Evolutionary conservation across 2,329 filamentous ascomycete genomes (phyloP), one percentile per base, ranked within the genome.

Genomic region (Aspergillus brunneoviolaceus): DNA sequence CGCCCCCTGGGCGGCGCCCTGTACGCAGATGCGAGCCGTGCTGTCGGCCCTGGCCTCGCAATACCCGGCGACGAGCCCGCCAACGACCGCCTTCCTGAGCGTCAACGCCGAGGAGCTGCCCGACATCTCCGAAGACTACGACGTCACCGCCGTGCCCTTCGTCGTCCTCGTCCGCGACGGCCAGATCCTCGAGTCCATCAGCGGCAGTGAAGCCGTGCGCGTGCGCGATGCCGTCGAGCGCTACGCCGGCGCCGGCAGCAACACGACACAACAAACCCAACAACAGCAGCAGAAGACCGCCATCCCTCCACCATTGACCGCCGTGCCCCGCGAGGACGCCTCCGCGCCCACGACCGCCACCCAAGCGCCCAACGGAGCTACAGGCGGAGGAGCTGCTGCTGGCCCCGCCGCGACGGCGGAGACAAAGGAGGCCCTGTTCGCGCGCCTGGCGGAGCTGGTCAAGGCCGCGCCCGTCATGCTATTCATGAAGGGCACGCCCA

Each of bases 381-480:
- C 67, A 5, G 62, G 70, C 3, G 63, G 60, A 4, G 64, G 23
- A 23, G 23, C 23, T 23, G 23, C 72, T 2, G 60, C 66, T 12
- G 53, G 71, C 58, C 70, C 73, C 2, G 66, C 75, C n/a, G 83
- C 79, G 58, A 84, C 75, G 16, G 83, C 79, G 58, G 84, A 87
- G 76, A 84, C 84, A 53, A 94, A 94, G 79, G 91, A 97, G 75
- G 92, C 96, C 66, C 80, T 99, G 57, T 88, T 92, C 76, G 88
- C 89, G 75, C 85, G 94, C 33, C 82, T 99, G 42, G 84, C 79
- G 21, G 90, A 96, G 68, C 84, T 99, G 39, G 94, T 98, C 67
- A 96, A 94, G 80, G 95, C 95, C 5, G 94, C 95, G 33, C 92
- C 93, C 0, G 93, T 99, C 33, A 99, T 99, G 95, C 82, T 99